Evolutionary conservation across 768 basidiomycete genomes (phyloP).

Genomic region (Pulveroboletus sp.): DNA sequence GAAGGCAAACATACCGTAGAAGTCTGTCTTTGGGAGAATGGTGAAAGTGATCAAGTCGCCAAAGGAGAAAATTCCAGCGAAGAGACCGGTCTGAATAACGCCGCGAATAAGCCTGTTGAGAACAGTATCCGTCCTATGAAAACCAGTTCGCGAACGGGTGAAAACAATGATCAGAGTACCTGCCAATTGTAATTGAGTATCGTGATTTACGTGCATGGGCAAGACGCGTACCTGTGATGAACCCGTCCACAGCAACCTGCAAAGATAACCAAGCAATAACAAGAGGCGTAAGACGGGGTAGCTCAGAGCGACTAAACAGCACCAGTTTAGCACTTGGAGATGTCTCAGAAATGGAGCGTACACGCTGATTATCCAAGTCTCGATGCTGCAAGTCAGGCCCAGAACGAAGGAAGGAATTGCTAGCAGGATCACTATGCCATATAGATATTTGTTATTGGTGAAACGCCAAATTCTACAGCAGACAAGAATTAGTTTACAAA

Average conservation of each 20-base stretch:
- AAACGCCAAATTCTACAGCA: slow-evolving; percentile 13
- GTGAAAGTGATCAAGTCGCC: background rate
- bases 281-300: slow-evolving; percentile 30
- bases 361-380: slow-evolving; percentile 43
- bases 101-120: background rate
- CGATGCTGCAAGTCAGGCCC: slow-evolving; percentile 43
- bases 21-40: background rate
- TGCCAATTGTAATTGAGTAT: background rate
- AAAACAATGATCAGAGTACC: background rate
- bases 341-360: slow-evolving; percentile 19
- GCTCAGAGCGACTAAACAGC: background rate
- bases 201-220: background rate
- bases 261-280: slow-evolving; percentile 47
- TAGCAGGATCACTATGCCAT: slow-evolving; percentile 33
- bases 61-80: background rate
- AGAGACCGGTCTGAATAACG: background rate
- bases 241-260: slow-evolving; percentile 41
- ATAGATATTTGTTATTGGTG: slow-evolving; percentile 18
- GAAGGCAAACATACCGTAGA: background rate
- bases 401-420: slow-evolving; percentile 41
- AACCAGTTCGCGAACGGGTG: background rate
- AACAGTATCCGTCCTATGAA: background rate
- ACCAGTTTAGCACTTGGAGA: background rate
- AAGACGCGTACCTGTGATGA: slow-evolving; percentile 38
- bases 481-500: background rate